Evolutionary conservation across 148 eudicot species (phyloP).

Genomic region (Chenopodium quinoa): DNA sequence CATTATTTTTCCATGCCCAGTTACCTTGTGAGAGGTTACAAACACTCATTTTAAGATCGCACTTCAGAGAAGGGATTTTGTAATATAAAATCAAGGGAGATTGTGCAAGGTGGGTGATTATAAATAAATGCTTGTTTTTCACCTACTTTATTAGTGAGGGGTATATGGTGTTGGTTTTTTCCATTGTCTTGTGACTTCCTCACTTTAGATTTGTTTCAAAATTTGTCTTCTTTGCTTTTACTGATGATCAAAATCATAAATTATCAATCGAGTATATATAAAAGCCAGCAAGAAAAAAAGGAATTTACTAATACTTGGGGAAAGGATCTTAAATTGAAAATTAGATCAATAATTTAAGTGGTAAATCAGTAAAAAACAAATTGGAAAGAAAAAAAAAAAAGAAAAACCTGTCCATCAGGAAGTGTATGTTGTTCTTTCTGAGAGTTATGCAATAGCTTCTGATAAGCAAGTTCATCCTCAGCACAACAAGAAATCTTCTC

Average conservation of each 20-base stretch:
- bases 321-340: not conserved
- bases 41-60: not conserved
- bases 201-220: not conserved
- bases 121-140: no score
- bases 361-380: not conserved
- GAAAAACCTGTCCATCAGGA: conserved; percentile 84
- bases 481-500: conserved; percentile 77
- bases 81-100: not conserved
- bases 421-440: conserved; percentile 68
- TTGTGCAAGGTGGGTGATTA: not conserved
- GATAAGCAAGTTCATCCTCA: conserved; percentile 73
- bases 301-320: not conserved
- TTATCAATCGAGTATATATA: not conserved
- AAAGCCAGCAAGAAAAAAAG: not conserved
- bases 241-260: not conserved
- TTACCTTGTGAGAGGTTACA: not conserved
- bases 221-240: not conserved
- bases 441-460: conserved; percentile 43
- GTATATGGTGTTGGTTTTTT: not conserved
- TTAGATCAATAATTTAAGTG: not conserved
- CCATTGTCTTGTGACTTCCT: not conserved
- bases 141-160: not conserved
- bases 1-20: not conserved
- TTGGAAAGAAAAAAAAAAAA: no score
- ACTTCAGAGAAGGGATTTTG: not conserved